Conservation (phyloP, 208 protist genomes). For the Leptomonas seymouri region DNA sequence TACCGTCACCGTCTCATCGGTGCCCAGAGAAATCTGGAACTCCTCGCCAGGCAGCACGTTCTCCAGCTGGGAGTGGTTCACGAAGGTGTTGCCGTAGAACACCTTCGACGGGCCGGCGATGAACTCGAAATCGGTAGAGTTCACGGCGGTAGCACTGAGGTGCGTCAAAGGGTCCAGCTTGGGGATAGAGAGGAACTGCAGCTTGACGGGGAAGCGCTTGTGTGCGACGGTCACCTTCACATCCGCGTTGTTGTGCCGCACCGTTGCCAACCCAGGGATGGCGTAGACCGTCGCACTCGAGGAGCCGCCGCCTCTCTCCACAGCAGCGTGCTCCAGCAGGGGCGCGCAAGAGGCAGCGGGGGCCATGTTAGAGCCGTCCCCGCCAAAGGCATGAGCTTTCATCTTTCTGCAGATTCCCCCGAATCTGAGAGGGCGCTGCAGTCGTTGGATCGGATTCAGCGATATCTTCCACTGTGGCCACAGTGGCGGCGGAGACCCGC, state of each 20-base stretch:
- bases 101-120: conserved; percentile 52
- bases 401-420: neutral
- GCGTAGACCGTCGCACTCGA: conserved; percentile 43
- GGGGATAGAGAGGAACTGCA: conserved; percentile 44
- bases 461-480: conserved; percentile 38
- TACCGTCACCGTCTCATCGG: conserved; percentile 45
- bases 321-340: conserved; percentile 18
- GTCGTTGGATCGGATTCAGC: conserved; percentile 16
- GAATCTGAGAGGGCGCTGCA: neutral
- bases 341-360: conserved; percentile 5
- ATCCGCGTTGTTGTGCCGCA: conserved; percentile 50
- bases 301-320: conserved; percentile 22
- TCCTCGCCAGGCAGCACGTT: conserved; percentile 47
- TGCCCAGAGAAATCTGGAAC: conserved; percentile 51
- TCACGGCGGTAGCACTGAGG: conserved; percentile 44
- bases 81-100: conserved; percentile 54
- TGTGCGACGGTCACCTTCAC: conserved; percentile 49
- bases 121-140: conserved; percentile 51
- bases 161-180: conserved; percentile 40
- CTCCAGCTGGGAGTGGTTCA: conserved; percentile 44
- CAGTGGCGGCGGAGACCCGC: conserved; percentile 37
- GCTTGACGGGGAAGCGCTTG: conserved; percentile 36
- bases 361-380: too few relatives aligned
- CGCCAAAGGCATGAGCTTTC: neutral
- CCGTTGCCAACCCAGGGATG: conserved; percentile 42